Conservation (phyloP, 2,329 filamentous ascomycete species). For the Fusarium humuli region DNA sequence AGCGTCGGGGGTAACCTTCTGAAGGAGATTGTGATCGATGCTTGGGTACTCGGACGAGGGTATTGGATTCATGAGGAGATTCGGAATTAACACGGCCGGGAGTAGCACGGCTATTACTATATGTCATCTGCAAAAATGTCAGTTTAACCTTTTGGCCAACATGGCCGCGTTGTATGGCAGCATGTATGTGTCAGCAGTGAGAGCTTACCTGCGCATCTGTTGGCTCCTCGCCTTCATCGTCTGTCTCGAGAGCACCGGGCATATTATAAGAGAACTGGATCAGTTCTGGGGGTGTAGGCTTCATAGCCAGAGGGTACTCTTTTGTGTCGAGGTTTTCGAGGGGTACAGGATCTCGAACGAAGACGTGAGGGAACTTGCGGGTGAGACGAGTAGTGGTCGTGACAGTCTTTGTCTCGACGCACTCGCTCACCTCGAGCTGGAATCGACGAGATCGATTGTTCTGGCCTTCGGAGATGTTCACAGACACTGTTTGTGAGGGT, state of each 20-base stretch:
- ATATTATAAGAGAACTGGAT: slow-evolving; percentile 79
- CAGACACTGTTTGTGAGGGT: slow-evolving; percentile 57
- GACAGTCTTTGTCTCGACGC: slow-evolving; percentile 76
- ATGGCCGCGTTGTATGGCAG: neutral
- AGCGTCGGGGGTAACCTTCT: slow-evolving; percentile 49
- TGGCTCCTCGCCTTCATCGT: slow-evolving; percentile 40
- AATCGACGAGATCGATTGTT: slow-evolving; percentile 52
- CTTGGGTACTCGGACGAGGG: slow-evolving; percentile 46
- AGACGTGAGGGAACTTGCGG: slow-evolving; percentile 84
- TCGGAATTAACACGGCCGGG: slow-evolving; percentile 47
- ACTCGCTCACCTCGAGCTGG: slow-evolving; percentile 72
- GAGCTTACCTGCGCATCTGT: slow-evolving; percentile 40
- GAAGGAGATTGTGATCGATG: slow-evolving; percentile 52
- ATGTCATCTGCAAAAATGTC: slow-evolving; percentile 32
- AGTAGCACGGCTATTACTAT: slow-evolving; percentile 40
- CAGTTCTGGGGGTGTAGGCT: slow-evolving; percentile 83
- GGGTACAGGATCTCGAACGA: slow-evolving; percentile 78
- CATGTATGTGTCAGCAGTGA: neutral
- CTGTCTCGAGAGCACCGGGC: slow-evolving; percentile 53
- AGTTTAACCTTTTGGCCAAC: neutral
- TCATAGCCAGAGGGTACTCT: slow-evolving; percentile 87
- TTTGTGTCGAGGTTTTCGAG: slow-evolving; percentile 83
- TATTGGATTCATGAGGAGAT: slow-evolving; percentile 44
- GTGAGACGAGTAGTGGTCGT: slow-evolving; percentile 95
- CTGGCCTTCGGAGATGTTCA: slow-evolving; percentile 60